A percentile compares a stretch with the other conserved stretches of the same genome.
Evolutionary conservation across 1,284 basidiomycete genomes (phyloP).

Genomic region (Puccinia triticina): DNA sequence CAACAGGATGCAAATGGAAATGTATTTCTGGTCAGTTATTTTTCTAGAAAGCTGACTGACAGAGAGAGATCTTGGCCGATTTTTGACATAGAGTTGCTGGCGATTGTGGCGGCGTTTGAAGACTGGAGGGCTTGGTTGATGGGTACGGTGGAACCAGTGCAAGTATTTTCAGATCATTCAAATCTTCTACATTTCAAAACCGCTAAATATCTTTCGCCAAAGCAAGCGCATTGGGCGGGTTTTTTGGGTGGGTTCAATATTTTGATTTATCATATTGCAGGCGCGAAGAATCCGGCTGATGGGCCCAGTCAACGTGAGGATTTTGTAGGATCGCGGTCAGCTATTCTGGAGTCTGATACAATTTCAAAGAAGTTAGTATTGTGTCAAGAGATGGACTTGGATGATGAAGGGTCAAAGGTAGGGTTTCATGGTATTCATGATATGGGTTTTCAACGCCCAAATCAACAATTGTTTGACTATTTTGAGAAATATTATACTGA

Average conservation of each 20-base stretch:
- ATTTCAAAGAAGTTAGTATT: neutral
- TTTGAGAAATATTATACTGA: neutral
- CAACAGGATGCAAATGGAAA: conserved; percentile 42
- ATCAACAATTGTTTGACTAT: neutral
- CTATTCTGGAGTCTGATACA: too few species aligned
- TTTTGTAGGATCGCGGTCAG: too few species aligned
- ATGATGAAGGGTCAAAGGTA: too few species aligned
- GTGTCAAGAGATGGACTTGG: neutral
- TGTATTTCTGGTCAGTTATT: conserved; percentile 46
- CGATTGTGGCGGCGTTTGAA: neutral
- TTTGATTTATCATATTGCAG: conserved; percentile 16
- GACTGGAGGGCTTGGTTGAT: too few species aligned
- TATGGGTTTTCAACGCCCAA: neutral
- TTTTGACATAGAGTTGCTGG: neutral
- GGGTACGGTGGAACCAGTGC: too few species aligned
- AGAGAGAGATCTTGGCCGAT: neutral
- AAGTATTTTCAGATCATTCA: too few species aligned
- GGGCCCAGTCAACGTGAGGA: neutral
- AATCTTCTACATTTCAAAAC: too few species aligned
- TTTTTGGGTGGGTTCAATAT: conserved; percentile 12
- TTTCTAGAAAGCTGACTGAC: conserved; percentile 4
- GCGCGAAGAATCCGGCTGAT: conserved; percentile 17
- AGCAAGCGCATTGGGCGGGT: neutral
- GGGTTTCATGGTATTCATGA: neutral
- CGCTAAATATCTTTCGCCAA: neutral